These are phyloP conservation scores for Sclerotinia glacialis DNA, from an alignment of 2,329 filamentous ascomycete genomes.

Conservation along the genomic window DNA sequence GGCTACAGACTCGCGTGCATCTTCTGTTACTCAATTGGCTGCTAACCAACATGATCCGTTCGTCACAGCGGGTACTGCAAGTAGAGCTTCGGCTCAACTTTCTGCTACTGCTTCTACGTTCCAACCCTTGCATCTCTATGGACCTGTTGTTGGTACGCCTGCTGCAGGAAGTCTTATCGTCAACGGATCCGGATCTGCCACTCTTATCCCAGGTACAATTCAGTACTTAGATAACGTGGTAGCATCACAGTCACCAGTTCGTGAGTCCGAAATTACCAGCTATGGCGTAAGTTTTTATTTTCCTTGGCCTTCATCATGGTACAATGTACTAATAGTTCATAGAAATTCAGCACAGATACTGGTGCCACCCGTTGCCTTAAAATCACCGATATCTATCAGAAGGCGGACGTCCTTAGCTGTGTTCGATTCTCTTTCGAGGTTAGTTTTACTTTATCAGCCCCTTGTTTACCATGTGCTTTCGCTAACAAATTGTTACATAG, in stretches of 20 bases:
- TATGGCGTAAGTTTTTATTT: constrained; percentile 19
- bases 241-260: constrained; percentile 17
- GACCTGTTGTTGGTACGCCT: constrained; percentile 3
- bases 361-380: constrained; percentile 34
- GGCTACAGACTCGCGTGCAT: constrained; percentile 30
- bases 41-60: constrained; percentile 48
- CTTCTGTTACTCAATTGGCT: constrained; percentile 33
- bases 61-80: constrained; percentile 40
- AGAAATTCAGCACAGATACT: constrained; percentile 37
- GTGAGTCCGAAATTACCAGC: constrained; percentile 14
- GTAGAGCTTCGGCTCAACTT: constrained; percentile 48
- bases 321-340: neutral
- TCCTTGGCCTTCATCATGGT: neutral
- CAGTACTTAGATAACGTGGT: constrained; percentile 22
- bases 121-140: constrained; percentile 46
- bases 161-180: constrained; percentile 12
- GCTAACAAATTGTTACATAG: constrained; percentile 24
- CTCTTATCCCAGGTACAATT: constrained; percentile 18
- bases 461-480: neutral
- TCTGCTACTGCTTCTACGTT: constrained; percentile 65
- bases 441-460: constrained; percentile 10
- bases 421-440: constrained; percentile 31
- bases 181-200: constrained; percentile 15
- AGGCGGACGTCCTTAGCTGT: constrained; percentile 25
- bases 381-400: constrained; percentile 31